Percentiles rank a stretch among this genome's conserved stretches.
Evolutionary conservation across 441 rosid species (phyloP).

Genomic region (Adansonia gregorii): DNA sequence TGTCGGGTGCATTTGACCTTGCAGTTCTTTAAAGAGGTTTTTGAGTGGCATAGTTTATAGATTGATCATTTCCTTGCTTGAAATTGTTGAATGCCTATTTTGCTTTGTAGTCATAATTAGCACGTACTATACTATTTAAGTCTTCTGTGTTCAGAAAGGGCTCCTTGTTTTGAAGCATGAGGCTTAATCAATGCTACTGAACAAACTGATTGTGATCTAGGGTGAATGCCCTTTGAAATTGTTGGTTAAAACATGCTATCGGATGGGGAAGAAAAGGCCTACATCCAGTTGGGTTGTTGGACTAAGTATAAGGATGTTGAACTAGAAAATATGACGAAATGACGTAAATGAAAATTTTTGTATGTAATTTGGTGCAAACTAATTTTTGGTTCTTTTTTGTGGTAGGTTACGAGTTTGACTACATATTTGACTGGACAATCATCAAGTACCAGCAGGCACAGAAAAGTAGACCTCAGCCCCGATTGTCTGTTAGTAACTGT

Average conservation of each 20-base stretch:
- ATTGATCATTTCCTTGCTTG: neutral
- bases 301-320: neutral
- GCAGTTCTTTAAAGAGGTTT: neutral
- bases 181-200: neutral
- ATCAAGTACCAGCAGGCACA: conserved; percentile 86
- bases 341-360: neutral
- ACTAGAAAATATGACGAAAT: neutral
- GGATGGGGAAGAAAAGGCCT: conserved; percentile 12
- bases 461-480: conserved; percentile 60
- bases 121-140: neutral
- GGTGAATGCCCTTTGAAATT: neutral
- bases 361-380: neutral
- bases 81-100: conserved; percentile 35
- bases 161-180: neutral
- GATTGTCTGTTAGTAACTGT: conserved; percentile 42
- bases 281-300: neutral
- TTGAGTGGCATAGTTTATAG: neutral
- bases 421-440: conserved; percentile 88
- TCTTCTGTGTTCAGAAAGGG: neutral
- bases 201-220: neutral
- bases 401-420: conserved; percentile 76
- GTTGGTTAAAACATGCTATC: conserved; percentile 3
- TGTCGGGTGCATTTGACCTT: neutral
- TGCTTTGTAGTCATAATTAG: conserved; percentile 29
- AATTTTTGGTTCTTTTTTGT: conserved; percentile 24